phyloP scores from a whole-genome alignment of 805 yeast species.

The Yamadazyma sp. region DNA sequence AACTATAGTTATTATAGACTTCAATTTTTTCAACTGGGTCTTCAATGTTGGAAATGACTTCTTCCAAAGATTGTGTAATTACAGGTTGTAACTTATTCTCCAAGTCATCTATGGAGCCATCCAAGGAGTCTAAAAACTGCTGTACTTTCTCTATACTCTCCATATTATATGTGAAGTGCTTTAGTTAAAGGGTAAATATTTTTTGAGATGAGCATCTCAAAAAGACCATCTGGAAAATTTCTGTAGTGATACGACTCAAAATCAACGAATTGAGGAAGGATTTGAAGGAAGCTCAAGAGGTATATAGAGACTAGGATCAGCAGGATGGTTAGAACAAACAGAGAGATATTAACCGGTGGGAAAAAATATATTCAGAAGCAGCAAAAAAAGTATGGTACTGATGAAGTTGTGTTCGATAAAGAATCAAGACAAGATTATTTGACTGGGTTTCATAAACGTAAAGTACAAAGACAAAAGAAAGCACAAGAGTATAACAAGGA shows the following conservation, averaged over 20 bases:
- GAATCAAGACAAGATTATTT: slow-evolving; percentile 77
- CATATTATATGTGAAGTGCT: slow-evolving; percentile 26
- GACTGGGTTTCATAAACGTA: slow-evolving; percentile 95
- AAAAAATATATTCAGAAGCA: slow-evolving; percentile 71
- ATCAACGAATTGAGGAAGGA: not conserved
- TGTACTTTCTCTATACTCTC: slow-evolving; percentile 44
- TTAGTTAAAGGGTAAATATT: not conserved
- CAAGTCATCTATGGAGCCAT: slow-evolving; percentile 33
- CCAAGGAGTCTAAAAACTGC: slow-evolving; percentile 36
- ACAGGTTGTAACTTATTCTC: slow-evolving; percentile 33
- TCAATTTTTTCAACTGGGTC: slow-evolving; percentile 26
- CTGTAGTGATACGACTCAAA: not conserved
- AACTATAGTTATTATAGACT: slow-evolving; percentile 41
- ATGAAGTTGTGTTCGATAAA: slow-evolving; percentile 81
- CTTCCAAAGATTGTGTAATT: slow-evolving; percentile 38
- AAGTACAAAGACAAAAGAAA: slow-evolving; percentile 80
- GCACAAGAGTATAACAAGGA: slow-evolving; percentile 77
- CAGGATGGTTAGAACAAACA: slow-evolving; percentile 43
- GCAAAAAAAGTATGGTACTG: slow-evolving; percentile 64
- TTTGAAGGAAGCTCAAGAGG: slow-evolving; percentile 1
- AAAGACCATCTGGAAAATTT: not conserved
- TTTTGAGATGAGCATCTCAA: slow-evolving; percentile 10
- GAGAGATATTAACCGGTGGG: slow-evolving; percentile 88
- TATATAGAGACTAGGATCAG: not conserved
- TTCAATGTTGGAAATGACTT: slow-evolving; percentile 24